phyloP scores from a whole-genome alignment of 306 rosid genomes.

The Quercus bicolor region DNA sequence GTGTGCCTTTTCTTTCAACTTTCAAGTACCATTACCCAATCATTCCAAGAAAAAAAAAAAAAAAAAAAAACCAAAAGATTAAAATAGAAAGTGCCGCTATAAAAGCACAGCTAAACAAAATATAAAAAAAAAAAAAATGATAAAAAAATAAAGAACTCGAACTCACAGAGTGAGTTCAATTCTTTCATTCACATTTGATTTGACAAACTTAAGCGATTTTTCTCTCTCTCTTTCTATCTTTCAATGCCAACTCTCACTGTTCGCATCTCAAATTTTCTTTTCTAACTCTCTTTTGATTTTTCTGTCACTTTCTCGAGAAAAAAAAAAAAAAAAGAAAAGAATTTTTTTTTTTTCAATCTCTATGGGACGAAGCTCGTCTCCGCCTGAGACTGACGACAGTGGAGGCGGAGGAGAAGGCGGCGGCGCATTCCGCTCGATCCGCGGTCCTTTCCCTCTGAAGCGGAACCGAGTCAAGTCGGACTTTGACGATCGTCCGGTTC shows the following conservation, averaged over 20 bases:
- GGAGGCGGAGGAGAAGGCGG: conserved; percentile 23
- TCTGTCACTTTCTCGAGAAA: conserved; percentile 39
- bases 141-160: neutral
- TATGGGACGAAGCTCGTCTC: conserved; percentile 63
- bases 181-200: neutral
- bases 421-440: conserved; percentile 57
- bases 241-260: neutral
- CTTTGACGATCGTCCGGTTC: conserved; percentile 43
- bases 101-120: neutral
- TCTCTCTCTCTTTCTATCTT: neutral
- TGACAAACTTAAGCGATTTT: neutral
- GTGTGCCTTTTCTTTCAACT: no score
- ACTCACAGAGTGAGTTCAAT: neutral
- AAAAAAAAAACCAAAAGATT: neutral
- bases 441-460: conserved; percentile 64
- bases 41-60: no score
- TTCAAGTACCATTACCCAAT: no score
- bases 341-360: no score
- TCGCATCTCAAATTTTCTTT: neutral
- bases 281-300: neutral
- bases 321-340: neutral
- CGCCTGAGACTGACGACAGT: conserved; percentile 56
- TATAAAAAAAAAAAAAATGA: neutral
- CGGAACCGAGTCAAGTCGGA: conserved; percentile 40
- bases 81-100: neutral